Conservation (phyloP, 176 grass and related monocot genomes). For the Carex littledalei region DNA sequence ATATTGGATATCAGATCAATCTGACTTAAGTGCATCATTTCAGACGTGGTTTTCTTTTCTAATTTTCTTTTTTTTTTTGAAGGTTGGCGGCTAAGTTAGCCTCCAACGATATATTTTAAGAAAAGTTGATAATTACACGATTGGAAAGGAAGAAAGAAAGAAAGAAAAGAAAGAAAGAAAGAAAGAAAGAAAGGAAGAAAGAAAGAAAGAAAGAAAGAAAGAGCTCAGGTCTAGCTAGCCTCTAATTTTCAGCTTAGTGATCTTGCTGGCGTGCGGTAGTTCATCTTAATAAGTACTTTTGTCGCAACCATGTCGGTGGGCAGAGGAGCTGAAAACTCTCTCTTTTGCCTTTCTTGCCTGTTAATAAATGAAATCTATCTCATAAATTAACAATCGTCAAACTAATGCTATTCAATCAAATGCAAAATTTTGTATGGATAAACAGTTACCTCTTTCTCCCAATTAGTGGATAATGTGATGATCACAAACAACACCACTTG, state of each 20-base stretch:
- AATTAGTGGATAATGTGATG: slow-evolving; percentile 49
- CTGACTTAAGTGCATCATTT: not conserved
- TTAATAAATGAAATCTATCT: not conserved
- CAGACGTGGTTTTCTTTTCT: not conserved
- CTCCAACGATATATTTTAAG: no score
- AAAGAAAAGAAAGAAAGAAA: no score
- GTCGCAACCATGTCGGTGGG: slow-evolving; percentile 32
- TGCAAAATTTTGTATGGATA: not conserved
- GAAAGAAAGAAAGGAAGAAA: no score
- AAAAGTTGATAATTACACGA: no score
- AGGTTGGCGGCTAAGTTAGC: no score
- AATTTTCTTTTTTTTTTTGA: not conserved
- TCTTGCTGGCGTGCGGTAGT: not conserved
- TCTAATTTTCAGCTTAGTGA: not conserved
- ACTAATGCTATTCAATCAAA: not conserved
- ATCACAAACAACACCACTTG: slow-evolving; percentile 40
- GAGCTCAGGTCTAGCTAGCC: no score
- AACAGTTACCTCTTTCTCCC: slow-evolving; percentile 53
- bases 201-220: no score
- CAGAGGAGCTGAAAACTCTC: slow-evolving; percentile 55
- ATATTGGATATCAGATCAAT: not conserved
- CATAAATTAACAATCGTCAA: not conserved
- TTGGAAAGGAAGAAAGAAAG: no score
- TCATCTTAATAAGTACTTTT: not conserved
- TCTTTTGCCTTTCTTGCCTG: slow-evolving; percentile 49